A percentile compares a stretch with the other conserved stretches of the same genome.
phyloP scores from a whole-genome alignment of 495 filamentous ascomycete species.

The Trypethelium eluteriae region DNA sequence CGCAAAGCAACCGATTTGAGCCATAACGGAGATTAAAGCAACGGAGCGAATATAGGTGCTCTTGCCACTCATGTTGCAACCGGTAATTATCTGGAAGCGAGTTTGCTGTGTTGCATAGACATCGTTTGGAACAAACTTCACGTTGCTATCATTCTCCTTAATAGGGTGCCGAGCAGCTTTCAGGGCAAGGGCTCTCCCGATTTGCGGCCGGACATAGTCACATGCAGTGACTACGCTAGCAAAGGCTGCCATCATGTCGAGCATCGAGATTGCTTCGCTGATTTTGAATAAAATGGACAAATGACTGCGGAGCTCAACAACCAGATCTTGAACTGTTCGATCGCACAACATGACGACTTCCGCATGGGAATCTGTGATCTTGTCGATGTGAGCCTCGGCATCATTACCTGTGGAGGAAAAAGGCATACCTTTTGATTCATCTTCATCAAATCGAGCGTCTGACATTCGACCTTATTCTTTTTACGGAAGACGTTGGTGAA shows the following conservation, averaged over 20 bases:
- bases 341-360: conserved; percentile 77
- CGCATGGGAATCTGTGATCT: conserved; percentile 57
- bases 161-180: conserved; percentile 80
- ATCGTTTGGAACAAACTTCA: conserved; percentile 77
- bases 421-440: conserved; percentile 35
- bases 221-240: conserved; percentile 65
- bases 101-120: conserved; percentile 69
- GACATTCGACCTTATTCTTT: conserved; percentile 70
- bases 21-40: conserved; percentile 81
- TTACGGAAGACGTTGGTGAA: conserved; percentile 71
- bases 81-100: conserved; percentile 88
- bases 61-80: conserved; percentile 99
- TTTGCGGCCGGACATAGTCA: conserved; percentile 73
- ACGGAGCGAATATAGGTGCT: conserved; percentile 84
- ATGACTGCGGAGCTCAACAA: conserved; percentile 57
- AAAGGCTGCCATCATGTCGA: conserved; percentile 84
- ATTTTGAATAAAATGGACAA: conserved; percentile 65
- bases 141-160: conserved; percentile 59
- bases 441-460: conserved; percentile 76
- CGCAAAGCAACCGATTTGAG: conserved; percentile 86
- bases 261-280: conserved; percentile 77
- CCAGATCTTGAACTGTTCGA: conserved; percentile 60
- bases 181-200: conserved; percentile 68
- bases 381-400: background rate
- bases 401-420: conserved; percentile 20